A percentile compares a stretch with the other conserved stretches of the same genome.
phyloP scores from a whole-genome alignment of 208 protist genomes.

The Trypanosoma boissoni region DNA sequence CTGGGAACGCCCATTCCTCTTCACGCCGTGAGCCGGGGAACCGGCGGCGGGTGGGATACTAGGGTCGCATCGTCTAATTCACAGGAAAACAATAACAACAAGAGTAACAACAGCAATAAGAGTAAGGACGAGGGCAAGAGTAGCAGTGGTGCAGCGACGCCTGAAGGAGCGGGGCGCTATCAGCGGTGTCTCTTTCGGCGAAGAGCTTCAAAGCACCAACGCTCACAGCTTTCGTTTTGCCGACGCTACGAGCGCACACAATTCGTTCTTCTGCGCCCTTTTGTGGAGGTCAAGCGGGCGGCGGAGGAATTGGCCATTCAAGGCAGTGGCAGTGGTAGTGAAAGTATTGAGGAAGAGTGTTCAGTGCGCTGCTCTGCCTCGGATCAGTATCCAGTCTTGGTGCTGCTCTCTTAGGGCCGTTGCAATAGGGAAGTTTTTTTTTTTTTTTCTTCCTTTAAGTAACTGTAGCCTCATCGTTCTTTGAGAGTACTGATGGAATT shows the following conservation, averaged over 20 bases:
- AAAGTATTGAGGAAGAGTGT: not conserved
- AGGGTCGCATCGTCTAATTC: not conserved
- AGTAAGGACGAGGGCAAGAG: no score
- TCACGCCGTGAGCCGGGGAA: conserved; percentile 3
- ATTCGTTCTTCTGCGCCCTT: conserved; percentile 56
- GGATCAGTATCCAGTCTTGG: conserved; percentile 72
- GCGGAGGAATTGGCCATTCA: conserved; percentile 27
- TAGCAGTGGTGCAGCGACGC: no score
- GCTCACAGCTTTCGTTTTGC: conserved; percentile 34
- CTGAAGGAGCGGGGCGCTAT: conserved; percentile 62
- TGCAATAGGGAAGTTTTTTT: conserved; percentile 1
- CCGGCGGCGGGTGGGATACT: not conserved
- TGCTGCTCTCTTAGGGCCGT: conserved; percentile 37
- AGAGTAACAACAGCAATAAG: no score
- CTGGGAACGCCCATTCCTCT: conserved; percentile 49
- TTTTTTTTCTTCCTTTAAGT: conserved; percentile 1
- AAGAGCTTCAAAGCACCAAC: conserved; percentile 27
- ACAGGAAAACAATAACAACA: no score
- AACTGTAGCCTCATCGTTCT: not conserved
- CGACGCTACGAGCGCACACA: conserved; percentile 39
- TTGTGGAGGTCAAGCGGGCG: conserved; percentile 34
- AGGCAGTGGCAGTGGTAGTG: conserved; percentile 1
- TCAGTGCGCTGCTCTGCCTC: conserved; percentile 53
- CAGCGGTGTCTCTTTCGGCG: conserved; percentile 68
- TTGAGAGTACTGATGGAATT: not conserved